phyloP scores from a whole-genome alignment of 495 filamentous ascomycete genomes.

The Aspergillus olivimuriae region DNA sequence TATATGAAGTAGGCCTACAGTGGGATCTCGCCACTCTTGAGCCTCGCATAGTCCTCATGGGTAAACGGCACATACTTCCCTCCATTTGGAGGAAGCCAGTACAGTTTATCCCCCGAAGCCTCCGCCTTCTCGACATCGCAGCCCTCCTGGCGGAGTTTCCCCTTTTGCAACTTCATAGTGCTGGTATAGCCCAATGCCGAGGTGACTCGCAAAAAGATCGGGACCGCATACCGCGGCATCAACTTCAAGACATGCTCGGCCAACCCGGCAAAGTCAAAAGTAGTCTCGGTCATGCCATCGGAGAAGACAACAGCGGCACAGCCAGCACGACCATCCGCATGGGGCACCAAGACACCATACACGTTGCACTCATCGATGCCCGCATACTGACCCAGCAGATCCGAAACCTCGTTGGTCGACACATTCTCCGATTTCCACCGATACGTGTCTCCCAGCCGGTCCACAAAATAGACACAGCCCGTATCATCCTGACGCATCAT shows the following conservation, averaged over 20 bases:
- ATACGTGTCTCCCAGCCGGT: conserved; percentile 6
- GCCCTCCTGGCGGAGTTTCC: not conserved
- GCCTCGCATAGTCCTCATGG: not conserved
- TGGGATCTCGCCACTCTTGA: conserved; percentile 1
- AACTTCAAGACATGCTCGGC: not conserved
- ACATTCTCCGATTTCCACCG: conserved; percentile 8
- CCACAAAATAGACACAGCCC: conserved; percentile 1
- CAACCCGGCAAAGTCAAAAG: not conserved
- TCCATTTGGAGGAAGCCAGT: conserved; percentile 2
- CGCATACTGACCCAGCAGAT: not conserved
- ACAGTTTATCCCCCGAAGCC: not conserved
- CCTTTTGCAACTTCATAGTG: conserved; percentile 7
- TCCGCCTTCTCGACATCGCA: not conserved
- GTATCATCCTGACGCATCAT: not conserved
- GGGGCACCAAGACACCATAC: conserved; percentile 3
- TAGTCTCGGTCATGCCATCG: not conserved
- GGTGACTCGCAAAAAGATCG: conserved; percentile 1
- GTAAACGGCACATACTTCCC: conserved; percentile 1
- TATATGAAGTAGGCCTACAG: too few relatives aligned
- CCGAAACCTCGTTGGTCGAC: conserved; percentile 4
- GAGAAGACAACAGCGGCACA: conserved; percentile 2
- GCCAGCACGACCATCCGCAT: conserved; percentile 2
- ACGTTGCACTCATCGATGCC: conserved; percentile 1
- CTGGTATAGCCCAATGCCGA: not conserved
- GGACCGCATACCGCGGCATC: conserved; percentile 6